A percentile compares a stretch with the other conserved stretches of the same genome.
Conservation (phyloP, 257 asterid species). For the Fraxinus excelsior region DNA sequence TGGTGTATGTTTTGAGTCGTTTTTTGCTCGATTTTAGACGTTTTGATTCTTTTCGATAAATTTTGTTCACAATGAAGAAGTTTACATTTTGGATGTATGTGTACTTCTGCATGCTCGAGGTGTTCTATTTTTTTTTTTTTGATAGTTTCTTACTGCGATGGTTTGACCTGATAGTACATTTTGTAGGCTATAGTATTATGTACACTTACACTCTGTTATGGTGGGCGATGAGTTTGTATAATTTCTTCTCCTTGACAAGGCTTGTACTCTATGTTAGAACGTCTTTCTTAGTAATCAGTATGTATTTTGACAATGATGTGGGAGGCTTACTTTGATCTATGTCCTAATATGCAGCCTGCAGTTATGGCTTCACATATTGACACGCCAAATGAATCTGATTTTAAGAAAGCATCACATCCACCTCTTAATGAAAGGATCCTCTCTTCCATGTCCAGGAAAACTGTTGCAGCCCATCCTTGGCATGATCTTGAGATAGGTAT, state of each 20-base stretch:
- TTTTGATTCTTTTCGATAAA: slow-evolving; percentile 1
- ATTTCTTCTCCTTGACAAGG: slow-evolving; percentile 2
- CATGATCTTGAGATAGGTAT: slow-evolving; percentile 97
- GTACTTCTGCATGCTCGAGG: slow-evolving; percentile 16
- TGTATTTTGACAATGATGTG: not conserved
- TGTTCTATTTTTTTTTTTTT: not conserved
- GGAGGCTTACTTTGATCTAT: slow-evolving; percentile 16
- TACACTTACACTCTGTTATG: not conserved
- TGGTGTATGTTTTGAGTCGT: not conserved
- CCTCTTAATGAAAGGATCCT: slow-evolving; percentile 89
- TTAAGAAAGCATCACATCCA: slow-evolving; percentile 43
- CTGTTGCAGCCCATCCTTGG: slow-evolving; percentile 98
- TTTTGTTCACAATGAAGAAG: not conserved
- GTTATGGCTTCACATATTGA: slow-evolving; percentile 70
- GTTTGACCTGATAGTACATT: not conserved
- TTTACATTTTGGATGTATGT: not conserved
- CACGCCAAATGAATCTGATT: slow-evolving; percentile 33
- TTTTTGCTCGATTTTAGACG: not conserved
- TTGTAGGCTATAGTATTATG: not conserved
- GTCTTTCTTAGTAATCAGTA: not conserved
- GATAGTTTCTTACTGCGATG: not conserved
- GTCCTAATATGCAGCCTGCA: slow-evolving; percentile 32
- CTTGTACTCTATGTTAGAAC: not conserved
- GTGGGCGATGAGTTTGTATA: not conserved
- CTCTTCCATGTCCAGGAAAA: slow-evolving; percentile 74